Evolutionary conservation across 805 yeast species (phyloP).

Genomic region (Isabelozyma heimii): DNA sequence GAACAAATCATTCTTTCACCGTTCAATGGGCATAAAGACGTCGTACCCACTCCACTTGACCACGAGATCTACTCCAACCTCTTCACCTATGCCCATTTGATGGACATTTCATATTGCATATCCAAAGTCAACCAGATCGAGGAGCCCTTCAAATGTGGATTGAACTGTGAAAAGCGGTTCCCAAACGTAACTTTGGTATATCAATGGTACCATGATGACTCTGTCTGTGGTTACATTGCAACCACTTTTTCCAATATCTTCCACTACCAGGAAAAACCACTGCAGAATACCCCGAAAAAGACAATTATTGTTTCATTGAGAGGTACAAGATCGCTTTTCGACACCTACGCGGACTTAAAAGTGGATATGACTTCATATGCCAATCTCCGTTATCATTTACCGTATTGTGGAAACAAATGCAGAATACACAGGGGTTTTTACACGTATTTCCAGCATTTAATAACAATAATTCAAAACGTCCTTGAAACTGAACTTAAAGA

Average conservation of each 20-base stretch:
- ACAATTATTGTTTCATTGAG: slow-evolving; percentile 35
- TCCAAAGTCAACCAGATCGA: slow-evolving; percentile 24
- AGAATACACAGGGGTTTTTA: slow-evolving; percentile 39
- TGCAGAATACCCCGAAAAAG: slow-evolving; percentile 11
- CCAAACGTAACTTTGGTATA: slow-evolving; percentile 35
- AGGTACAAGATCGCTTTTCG: slow-evolving; percentile 42
- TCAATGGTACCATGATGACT: slow-evolving; percentile 40
- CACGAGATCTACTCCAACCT: slow-evolving; percentile 22
- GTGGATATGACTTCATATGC: slow-evolving; percentile 31
- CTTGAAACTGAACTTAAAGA: slow-evolving; percentile 17
- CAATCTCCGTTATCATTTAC: slow-evolving; percentile 18
- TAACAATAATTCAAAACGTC: slow-evolving; percentile 20
- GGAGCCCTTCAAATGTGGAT: slow-evolving; percentile 38
- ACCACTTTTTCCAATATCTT: slow-evolving; percentile 25
- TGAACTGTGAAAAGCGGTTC: slow-evolving; percentile 30
- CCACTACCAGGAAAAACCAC: slow-evolving; percentile 6
- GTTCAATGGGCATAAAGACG: background rate
- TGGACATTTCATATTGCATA: slow-evolving; percentile 44
- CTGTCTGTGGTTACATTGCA: slow-evolving; percentile 40
- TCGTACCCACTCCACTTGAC: slow-evolving; percentile 16
- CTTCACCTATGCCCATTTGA: slow-evolving; percentile 38
- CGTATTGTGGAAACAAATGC: slow-evolving; percentile 30
- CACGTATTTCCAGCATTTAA: slow-evolving; percentile 25
- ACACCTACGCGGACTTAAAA: slow-evolving; percentile 37
- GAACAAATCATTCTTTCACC: background rate